Evolutionary conservation across 805 yeast genomes (phyloP), one percentile per base, ranked within the genome.

Genomic region (Sugiyamaella marilandica): DNA sequence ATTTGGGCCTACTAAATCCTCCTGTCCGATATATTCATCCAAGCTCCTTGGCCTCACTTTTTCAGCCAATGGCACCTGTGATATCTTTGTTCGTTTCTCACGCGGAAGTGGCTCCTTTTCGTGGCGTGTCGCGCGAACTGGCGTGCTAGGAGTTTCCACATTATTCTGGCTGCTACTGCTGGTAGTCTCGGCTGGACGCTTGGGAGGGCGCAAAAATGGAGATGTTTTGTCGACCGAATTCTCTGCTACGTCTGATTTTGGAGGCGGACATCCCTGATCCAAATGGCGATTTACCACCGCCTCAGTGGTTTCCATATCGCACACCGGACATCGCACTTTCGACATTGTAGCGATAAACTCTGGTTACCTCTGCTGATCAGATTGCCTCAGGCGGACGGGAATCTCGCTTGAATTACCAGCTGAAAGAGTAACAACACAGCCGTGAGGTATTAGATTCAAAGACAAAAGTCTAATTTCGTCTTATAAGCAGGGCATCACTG

Each of bases 1-100:
- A 9, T 67, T 60, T 1, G 71, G 68, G 0, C 87, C 85, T 3
- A 92, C 73, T 2, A 94, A 69, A 68, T 91, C 95, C 11, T 74
- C 71, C 68, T 94, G 99, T 0, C 99, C 99, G 21, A 92, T 77
- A 63, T 83, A 90, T 2, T 85, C 87, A 2, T 75, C 74, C 26
- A 94, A 68, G 0, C 73, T 68, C 10, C 69, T 70, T 0, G 99
- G 99, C n/a, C 98, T 74, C n/a, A 89, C 74, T 48, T 82, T 74
- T 63, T 89, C 96, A 1, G 95, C 85, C 18, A 91, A 69, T 1
- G 97, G 87, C 18, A 64, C 51, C 21, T 18, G 31, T 2, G 55
- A 51, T 11, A 44, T 48, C 16, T 34, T 35, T 13, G 47, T 41
- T 34, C 9, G 5, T 29, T n/a, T n/a, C 14, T n/a, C 16, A 33